Conservation (phyloP, 75 land plant species). For the Sequoia sempervirens region DNA sequence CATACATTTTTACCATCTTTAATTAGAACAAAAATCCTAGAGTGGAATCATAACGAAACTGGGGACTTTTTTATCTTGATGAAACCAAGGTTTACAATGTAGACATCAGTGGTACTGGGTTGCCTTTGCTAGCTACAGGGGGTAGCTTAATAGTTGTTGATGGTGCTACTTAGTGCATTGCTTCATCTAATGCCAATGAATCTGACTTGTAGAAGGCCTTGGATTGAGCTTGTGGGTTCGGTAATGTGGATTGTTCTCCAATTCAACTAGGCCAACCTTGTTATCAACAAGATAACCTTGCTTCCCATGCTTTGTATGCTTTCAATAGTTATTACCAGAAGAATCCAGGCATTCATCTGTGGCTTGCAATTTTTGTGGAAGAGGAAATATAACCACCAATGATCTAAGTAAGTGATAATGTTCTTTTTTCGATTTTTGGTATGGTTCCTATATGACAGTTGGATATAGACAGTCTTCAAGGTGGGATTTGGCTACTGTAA, state of each 20-base stretch:
- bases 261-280: constrained; percentile 88
- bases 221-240: constrained; percentile 90
- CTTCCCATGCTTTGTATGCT: constrained; percentile 79
- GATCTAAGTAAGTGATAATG: constrained; percentile 68
- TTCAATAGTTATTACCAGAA: constrained; percentile 80
- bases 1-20: constrained; percentile 83
- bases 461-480: background rate
- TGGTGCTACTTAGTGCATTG: constrained; percentile 56
- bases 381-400: constrained; percentile 53
- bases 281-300: constrained; percentile 66
- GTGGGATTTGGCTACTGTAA: background rate
- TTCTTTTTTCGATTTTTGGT: background rate
- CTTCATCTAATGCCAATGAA: constrained; percentile 39
- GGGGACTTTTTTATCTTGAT: constrained; percentile 80
- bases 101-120: constrained; percentile 54
- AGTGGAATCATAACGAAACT: constrained; percentile 63
- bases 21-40: constrained; percentile 82
- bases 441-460: background rate
- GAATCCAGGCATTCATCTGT: constrained; percentile 57
- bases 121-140: constrained; percentile 19
- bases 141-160: constrained; percentile 32
- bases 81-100: constrained; percentile 66
- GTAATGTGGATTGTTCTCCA: constrained; percentile 75
- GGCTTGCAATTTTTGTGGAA: constrained; percentile 81
- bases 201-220: constrained; percentile 53